phyloP scores from a whole-genome alignment of 768 basidiomycete genomes.

The Trametes cubensis region DNA sequence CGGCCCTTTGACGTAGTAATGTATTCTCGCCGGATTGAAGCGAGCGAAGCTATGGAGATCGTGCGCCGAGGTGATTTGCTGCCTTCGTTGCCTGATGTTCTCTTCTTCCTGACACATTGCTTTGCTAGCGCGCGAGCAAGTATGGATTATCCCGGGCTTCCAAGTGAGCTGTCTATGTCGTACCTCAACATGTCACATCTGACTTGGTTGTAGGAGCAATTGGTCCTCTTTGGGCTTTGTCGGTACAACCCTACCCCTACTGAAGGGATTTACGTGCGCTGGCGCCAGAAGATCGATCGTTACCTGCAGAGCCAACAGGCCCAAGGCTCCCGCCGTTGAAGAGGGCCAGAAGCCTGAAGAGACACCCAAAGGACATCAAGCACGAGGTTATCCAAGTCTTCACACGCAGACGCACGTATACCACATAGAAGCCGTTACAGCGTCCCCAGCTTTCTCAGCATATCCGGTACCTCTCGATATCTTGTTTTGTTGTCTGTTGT shows the following conservation, averaged over 20 bases:
- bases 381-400: not conserved
- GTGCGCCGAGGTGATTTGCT: constrained; percentile 57
- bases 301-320: constrained; percentile 37
- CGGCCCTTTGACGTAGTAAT: constrained; percentile 51
- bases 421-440: constrained; percentile 9
- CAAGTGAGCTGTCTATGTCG: constrained; percentile 35
- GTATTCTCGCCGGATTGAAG: constrained; percentile 58
- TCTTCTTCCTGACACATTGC: not conserved
- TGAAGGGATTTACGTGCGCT: constrained; percentile 67
- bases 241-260: constrained; percentile 60
- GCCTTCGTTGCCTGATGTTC: too few relatives aligned
- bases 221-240: constrained; percentile 75
- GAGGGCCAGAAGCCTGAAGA: not conserved
- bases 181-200: not conserved
- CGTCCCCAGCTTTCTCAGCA: constrained; percentile 6
- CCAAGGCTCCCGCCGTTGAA: constrained; percentile 16
- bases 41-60: constrained; percentile 59
- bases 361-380: not conserved
- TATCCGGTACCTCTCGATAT: constrained; percentile 1
- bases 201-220: constrained; percentile 50
- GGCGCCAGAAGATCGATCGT: constrained; percentile 59
- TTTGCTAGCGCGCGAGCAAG: constrained; percentile 65
- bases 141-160: constrained; percentile 80
- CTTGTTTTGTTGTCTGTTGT: constrained; percentile 22
- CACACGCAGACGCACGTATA: not conserved